Base-by-base conservation (phyloP, 805 yeast species). In the Candida argentea region DNA sequence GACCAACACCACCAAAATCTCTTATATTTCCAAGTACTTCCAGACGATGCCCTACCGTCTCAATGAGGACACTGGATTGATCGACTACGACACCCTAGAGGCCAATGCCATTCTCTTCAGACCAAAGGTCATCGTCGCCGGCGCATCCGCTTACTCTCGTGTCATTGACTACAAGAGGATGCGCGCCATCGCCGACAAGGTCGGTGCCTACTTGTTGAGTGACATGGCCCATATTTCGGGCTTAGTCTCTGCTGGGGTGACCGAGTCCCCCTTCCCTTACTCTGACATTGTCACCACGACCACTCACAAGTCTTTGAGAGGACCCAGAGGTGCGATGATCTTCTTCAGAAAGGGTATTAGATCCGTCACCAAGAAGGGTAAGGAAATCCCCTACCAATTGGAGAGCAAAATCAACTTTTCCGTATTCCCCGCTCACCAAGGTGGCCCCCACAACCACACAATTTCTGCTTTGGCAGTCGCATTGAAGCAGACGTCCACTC, bases 211-310 rank as follows among this genome's bases (percentile, higher is more conserved):
- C 63, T 73, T 91, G 43, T 77, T 91, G 53, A 85, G 81, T 37
- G 98, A 91, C 61, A 91, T 91, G 97, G 98, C 98, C 27, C 98
- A 91, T 57, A 91, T 86, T 48, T 83, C 96, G 19, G 98, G 98
- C 51, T 70, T 91, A 44, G 75, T 91, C 41, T 85, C 95, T 39
- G 95, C 98, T 38, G 91, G 86, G 44, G 97, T 89, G 32, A 87
- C 85, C 37, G 93, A 87, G 45, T 78, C 94, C 33, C 98, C 98
- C 40, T 91, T 91, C 67, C 93, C 86, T 62, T 85, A 81, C 60
- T 89, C 97, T 35, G 98, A 91, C 53, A 79, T 91, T 44, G 98
- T 91, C 52, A 91, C 98, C 42, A 91, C 98, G 47, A 89, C 98
- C 34, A 89, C 98, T 35, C 98, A 91, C 73, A 91, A 91, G 68